Percentiles rank a stretch among this genome's conserved stretches.
These are phyloP conservation scores for Euphorbia schlechtendalii DNA, from an alignment of 441 rosid genomes.

Conservation along the genomic window DNA sequence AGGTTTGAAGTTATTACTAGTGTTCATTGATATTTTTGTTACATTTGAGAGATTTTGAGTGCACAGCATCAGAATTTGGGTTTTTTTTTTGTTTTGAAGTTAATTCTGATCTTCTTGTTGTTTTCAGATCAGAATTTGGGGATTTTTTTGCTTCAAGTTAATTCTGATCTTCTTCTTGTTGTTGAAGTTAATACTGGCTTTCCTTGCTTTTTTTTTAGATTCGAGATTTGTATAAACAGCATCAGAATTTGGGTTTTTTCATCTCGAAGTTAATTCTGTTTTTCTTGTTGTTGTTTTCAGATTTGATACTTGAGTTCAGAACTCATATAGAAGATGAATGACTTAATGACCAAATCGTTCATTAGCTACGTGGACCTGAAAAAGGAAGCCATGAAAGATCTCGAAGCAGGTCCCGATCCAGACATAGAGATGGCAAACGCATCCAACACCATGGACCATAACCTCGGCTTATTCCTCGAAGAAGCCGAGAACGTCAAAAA, in stretches of 20 bases:
- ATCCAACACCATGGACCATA: conserved; percentile 44
- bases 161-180: too few species aligned
- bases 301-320: conserved; percentile 7
- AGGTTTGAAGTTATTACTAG: too few species aligned
- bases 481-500: conserved; percentile 88
- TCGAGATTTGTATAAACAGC: background rate
- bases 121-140: background rate
- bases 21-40: too few species aligned
- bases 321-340: conserved; percentile 68
- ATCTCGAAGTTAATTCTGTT: background rate
- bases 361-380: conserved; percentile 82
- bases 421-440: conserved; percentile 62
- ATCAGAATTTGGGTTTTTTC: background rate
- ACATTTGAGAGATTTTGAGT: too few species aligned
- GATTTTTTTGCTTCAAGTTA: background rate
- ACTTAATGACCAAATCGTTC: conserved; percentile 91
- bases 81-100: background rate
- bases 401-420: conserved; percentile 68
- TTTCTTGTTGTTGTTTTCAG: conserved; percentile 15
- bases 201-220: background rate
- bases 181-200: background rate
- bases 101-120: background rate
- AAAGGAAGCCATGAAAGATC: conserved; percentile 88
- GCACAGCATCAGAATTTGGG: background rate
- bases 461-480: conserved; percentile 70